phyloP scores from a whole-genome alignment of 495 filamentous ascomycete species.

The Chaetomium tenue region DNA sequence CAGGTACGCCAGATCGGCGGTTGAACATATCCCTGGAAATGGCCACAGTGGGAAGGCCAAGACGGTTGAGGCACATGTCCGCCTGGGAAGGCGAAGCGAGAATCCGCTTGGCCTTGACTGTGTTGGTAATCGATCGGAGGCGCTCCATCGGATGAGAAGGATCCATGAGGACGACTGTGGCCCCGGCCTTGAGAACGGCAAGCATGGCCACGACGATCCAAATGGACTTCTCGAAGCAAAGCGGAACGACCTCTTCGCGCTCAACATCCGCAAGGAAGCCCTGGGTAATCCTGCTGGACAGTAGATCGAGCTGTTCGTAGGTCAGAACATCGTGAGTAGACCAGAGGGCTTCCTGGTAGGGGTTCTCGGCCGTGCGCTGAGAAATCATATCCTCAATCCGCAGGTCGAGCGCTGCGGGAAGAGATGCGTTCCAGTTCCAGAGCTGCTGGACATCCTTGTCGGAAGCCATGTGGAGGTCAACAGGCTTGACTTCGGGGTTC shows the following conservation, averaged over 20 bases:
- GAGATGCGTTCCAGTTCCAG: conserved; percentile 14
- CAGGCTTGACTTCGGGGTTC: conserved; percentile 4
- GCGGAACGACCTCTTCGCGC: conserved; percentile 44
- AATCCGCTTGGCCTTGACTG: conserved; percentile 13
- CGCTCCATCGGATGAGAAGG: conserved; percentile 53
- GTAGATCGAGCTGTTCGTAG: conserved; percentile 12
- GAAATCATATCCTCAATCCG: conserved; percentile 19
- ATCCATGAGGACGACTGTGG: conserved; percentile 51
- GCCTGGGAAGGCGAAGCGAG: conserved; percentile 13
- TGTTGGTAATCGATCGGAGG: conserved; percentile 1
- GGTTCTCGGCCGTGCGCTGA: conserved; percentile 17
- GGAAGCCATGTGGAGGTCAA: conserved; percentile 14
- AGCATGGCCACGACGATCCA: conserved; percentile 46
- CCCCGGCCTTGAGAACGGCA: conserved; percentile 48
- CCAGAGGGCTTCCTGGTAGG: conserved; percentile 9
- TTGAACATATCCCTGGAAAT: conserved; percentile 9
- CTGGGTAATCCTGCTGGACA: conserved; percentile 10
- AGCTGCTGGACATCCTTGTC: conserved; percentile 13
- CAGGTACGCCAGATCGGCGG: not conserved
- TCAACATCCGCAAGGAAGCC: conserved; percentile 2
- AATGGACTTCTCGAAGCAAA: conserved; percentile 53
- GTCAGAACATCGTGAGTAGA: conserved; percentile 8
- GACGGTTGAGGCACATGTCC: conserved; percentile 5
- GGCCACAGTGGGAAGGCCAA: conserved; percentile 12
- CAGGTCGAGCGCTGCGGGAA: conserved; percentile 6